Evolutionary conservation across 805 yeast species (phyloP).

Genomic region (Candida sphagnicola): DNA sequence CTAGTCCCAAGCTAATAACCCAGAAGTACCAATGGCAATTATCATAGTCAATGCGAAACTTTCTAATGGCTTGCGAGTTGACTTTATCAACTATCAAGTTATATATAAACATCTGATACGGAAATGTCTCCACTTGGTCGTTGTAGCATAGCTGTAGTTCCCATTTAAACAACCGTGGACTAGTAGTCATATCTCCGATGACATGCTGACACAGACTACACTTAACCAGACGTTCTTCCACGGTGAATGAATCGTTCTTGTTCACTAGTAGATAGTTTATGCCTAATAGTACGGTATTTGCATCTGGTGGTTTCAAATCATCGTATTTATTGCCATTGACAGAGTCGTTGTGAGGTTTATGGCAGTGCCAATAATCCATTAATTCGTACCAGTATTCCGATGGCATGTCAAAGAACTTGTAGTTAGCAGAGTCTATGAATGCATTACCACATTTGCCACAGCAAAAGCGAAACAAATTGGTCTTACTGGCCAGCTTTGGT

Average conservation of each 20-base stretch:
- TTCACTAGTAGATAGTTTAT: conserved; percentile 49
- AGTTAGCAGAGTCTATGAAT: conserved; percentile 26
- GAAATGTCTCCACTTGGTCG: conserved; percentile 21
- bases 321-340: conserved; percentile 27
- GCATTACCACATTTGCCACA: conserved; percentile 28
- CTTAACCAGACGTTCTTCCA: conserved; percentile 8
- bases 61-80: conserved; percentile 35
- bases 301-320: conserved; percentile 40
- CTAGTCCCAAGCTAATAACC: conserved; percentile 34
- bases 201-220: conserved; percentile 35
- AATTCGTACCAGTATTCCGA: conserved; percentile 91
- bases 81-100: conserved; percentile 37
- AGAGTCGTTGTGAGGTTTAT: conserved; percentile 52
- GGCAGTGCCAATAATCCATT: conserved; percentile 99
- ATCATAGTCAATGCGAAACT: conserved; percentile 17
- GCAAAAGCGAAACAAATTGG: conserved; percentile 22
- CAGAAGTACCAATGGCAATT: conserved; percentile 20
- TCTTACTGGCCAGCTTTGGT: conserved; percentile 16
- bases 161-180: conserved; percentile 52
- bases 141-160: conserved; percentile 29
- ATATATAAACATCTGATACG: conserved; percentile 34
- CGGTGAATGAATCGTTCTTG: conserved; percentile 6
- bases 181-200: conserved; percentile 37
- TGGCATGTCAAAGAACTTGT: conserved; percentile 64
- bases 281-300: conserved; percentile 46